Evolutionary conservation across 176 grass and related monocot genomes (phyloP).

Genomic region (Cenchrus fungigraminus): DNA sequence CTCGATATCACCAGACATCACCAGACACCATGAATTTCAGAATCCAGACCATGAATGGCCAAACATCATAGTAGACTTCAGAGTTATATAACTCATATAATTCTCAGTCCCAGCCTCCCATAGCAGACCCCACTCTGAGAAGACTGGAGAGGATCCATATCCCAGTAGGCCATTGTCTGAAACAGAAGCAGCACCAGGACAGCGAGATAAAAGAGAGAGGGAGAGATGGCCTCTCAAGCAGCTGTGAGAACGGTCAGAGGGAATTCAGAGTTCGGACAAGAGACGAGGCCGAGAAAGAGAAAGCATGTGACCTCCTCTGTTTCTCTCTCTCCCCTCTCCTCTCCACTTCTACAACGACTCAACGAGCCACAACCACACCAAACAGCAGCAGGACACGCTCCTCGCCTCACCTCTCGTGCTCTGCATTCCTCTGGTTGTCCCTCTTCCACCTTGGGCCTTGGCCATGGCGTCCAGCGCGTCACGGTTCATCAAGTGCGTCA

Average conservation of each 20-base stretch:
- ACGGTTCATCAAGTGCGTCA: constrained; percentile 99
- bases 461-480: constrained; percentile 80
- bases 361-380: constrained; percentile 23
- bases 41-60: neutral
- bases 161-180: constrained; percentile 16
- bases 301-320: constrained; percentile 41
- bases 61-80: neutral
- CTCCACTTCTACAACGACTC: constrained; percentile 17
- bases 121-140: neutral
- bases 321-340: neutral
- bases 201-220: constrained; percentile 31
- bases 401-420: neutral
- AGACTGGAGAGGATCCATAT: constrained; percentile 1
- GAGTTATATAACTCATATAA: neutral
- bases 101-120: neutral
- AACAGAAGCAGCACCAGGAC: constrained; percentile 30
- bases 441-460: neutral
- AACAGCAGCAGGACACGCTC: constrained; percentile 7
- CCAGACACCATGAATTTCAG: neutral
- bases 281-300: neutral
- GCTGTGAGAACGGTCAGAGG: neutral
- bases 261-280: neutral
- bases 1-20: neutral
- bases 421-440: constrained; percentile 7
- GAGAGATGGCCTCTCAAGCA: neutral